These are phyloP conservation scores for Pulicaria dysenterica DNA, from an alignment of 129 eudicot genomes.

Conservation along the genomic window DNA sequence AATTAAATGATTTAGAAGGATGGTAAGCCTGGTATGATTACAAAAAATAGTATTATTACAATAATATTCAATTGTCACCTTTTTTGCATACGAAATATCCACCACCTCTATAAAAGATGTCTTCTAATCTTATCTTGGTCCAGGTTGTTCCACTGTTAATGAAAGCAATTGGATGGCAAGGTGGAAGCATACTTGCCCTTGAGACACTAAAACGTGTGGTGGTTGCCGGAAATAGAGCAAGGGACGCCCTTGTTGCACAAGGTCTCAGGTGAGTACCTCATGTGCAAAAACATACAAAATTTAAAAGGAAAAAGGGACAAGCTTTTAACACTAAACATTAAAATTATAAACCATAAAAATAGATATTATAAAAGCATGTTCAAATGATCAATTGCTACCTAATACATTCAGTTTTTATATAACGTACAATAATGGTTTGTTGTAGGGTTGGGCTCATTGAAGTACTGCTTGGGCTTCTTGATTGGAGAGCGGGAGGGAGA, in stretches of 20 bases:
- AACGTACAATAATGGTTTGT: conserved; percentile 3
- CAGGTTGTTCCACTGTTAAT: conserved; percentile 97
- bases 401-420: not conserved
- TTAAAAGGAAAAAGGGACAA: not conserved
- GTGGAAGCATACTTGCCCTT: conserved; percentile 97
- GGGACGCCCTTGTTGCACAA: conserved; percentile 99
- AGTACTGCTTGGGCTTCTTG: conserved; percentile 98
- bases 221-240: conserved; percentile 95
- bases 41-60: too few species aligned
- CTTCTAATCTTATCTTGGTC: conserved; percentile 2
- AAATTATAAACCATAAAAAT: not conserved
- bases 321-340: not conserved
- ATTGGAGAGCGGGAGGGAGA: conserved; percentile 98
- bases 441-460: conserved; percentile 98
- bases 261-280: conserved; percentile 74
- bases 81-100: not conserved
- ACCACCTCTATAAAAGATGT: not conserved
- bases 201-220: conserved; percentile 98
- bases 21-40: not conserved
- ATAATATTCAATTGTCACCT: not conserved
- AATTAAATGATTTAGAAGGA: not conserved
- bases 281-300: not conserved
- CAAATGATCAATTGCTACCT: conserved; percentile 11
- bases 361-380: conserved; percentile 4
- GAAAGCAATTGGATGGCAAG: conserved; percentile 99